phyloP scores from a whole-genome alignment of 139 green algal genomes.

The Coccomyxa sp. region DNA sequence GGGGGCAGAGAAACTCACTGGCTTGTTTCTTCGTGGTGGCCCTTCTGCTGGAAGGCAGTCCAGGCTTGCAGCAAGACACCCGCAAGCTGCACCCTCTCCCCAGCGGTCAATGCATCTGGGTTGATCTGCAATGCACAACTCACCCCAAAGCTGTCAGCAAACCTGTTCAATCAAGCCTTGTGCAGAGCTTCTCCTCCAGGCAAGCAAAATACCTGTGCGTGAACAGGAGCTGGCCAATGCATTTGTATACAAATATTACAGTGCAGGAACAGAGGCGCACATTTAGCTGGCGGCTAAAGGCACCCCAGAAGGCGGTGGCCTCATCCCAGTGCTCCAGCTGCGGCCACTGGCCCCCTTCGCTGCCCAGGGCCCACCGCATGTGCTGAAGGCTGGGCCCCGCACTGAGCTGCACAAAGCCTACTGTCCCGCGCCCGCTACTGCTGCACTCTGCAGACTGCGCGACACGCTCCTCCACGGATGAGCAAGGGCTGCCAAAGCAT shows the following conservation, averaged over 20 bases:
- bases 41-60: conserved; percentile 21
- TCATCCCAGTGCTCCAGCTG: not conserved
- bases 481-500: no score
- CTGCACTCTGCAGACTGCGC: no score
- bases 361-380: not conserved
- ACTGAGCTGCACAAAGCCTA: not conserved
- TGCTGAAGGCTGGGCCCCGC: not conserved
- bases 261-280: not conserved
- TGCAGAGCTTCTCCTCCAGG: no score
- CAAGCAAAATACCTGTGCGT: not conserved
- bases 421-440: not conserved
- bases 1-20: not conserved
- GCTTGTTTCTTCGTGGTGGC: conserved; percentile 4
- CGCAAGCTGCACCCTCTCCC: conserved; percentile 26
- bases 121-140: conserved; percentile 9
- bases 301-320: not conserved
- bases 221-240: not conserved
- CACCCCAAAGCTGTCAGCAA: conserved; percentile 14
- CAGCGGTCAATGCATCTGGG: conserved; percentile 1
- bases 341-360: not conserved
- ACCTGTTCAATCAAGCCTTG: not conserved
- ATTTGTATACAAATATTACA: not conserved
- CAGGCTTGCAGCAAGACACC: conserved; percentile 23
- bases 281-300: not conserved
- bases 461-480: no score